Base-by-base conservation (phyloP, 371 early-diverging fungal species). In the Mortierella sp. region DNA sequence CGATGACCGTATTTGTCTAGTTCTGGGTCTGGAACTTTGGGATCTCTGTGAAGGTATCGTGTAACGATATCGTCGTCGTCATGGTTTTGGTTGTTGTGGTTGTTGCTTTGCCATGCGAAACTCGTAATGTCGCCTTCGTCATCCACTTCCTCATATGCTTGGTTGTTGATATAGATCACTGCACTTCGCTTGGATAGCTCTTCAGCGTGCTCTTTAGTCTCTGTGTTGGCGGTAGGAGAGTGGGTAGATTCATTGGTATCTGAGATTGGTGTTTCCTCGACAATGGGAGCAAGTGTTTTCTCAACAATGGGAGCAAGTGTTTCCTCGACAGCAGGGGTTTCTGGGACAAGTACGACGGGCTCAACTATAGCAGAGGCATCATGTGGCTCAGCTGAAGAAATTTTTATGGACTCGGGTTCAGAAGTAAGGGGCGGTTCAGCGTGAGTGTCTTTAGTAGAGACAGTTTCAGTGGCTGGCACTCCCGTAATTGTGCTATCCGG, bases 121-220 rank as follows among this genome's bases (percentile, higher is more conserved):
- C 5, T 24, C 5, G 14, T 37, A 4, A 32, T 10, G 28, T 65
- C 28, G 26, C 37, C 26, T 8, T 52, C 12, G 22, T 62, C 62
- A 11, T 69, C 55, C 5, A 62, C 63, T 1, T 28, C 14, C 12
- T 40, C 22, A 28, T 66, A 60, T 30, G 45, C 61, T 8, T 54
- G 59, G 52, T 66, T 52, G 45, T 66, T 72, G 43, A 61, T 22
- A 59, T 59, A 26, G 16, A 52, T 40, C n/a, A 64, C 52, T 22
- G 24, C 10, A 9, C 16, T 9, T 35, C 37, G 16, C 59, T 18
- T 37, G 59, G 59, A 5, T 14, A 37, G 35, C 14, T 20, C 20
- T n/a, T 16, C 24, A 24, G 5, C 14, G n/a, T 39, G 47, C 39
- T 32, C 14, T 39, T 37, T 20, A 39, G 24, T 11, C 26, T 18